These are phyloP conservation scores for Triglochin maritima DNA, from an alignment of 106 monocot species.

Conservation along the genomic window DNA sequence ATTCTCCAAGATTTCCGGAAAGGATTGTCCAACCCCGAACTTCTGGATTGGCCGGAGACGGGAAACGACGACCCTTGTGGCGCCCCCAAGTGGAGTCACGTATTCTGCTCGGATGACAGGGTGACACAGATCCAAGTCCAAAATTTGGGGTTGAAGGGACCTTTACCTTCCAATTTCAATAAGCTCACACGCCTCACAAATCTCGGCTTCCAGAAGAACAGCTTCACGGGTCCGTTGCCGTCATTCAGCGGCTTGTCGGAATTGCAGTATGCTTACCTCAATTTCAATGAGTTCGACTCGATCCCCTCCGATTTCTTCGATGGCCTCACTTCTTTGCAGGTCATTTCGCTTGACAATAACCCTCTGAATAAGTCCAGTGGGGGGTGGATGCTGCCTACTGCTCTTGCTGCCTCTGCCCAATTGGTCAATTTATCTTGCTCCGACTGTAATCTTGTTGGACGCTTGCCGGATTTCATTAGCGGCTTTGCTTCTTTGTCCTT, in stretches of 20 bases:
- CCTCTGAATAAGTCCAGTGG: constrained; percentile 50
- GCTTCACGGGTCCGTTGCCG: constrained; percentile 48
- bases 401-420: constrained; percentile 26
- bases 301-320: constrained; percentile 70
- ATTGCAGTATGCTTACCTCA: constrained; percentile 43
- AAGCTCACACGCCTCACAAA: constrained; percentile 42
- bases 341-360: constrained; percentile 42
- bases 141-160: constrained; percentile 33
- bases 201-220: constrained; percentile 62
- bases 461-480: constrained; percentile 50
- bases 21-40: constrained; percentile 33
- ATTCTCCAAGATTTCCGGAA: constrained; percentile 23
- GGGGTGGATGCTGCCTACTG: constrained; percentile 46
- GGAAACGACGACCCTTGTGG: constrained; percentile 47
- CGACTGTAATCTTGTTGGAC: constrained; percentile 37
- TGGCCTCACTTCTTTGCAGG: constrained; percentile 38
- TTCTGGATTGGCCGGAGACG: constrained; percentile 26
- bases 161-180: constrained; percentile 46
- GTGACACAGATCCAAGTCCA: constrained; percentile 63
- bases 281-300: constrained; percentile 43
- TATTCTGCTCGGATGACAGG: constrained; percentile 35
- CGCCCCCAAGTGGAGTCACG: constrained; percentile 37
- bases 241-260: constrained; percentile 53
- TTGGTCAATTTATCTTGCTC: constrained; percentile 38
- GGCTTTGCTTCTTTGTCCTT: constrained; percentile 20